A percentile compares a stretch with the other conserved stretches of the same genome.
Evolutionary conservation across 208 protist genomes (phyloP).

Genomic region (Lotmaria passim): DNA sequence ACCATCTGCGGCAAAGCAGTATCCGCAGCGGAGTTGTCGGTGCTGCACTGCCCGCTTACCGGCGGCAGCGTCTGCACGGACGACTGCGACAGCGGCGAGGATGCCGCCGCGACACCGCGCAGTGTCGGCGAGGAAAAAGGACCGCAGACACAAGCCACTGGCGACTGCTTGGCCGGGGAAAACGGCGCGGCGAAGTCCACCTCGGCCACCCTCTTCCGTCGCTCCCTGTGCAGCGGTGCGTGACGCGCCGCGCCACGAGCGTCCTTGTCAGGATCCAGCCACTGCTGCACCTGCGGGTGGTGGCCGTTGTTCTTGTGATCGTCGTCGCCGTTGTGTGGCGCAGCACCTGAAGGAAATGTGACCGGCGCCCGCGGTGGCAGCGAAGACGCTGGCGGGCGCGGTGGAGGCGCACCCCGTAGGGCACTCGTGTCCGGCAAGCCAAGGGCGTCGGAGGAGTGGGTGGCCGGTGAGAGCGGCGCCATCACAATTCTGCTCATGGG

Average conservation of each 20-base stretch:
- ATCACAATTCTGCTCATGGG: background rate
- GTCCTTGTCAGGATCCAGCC: too few relatives aligned
- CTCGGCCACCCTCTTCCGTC: background rate
- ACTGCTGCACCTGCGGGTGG: too few relatives aligned
- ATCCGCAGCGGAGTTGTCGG: background rate
- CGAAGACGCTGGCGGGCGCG: background rate
- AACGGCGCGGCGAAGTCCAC: conserved; percentile 1
- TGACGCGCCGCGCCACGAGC: background rate
- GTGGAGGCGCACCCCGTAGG: background rate
- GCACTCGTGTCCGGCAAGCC: background rate
- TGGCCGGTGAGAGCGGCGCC: background rate
- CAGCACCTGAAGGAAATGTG: too few relatives aligned
- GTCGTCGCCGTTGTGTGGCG: too few relatives aligned
- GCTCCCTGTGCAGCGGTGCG: background rate
- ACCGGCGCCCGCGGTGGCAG: background rate
- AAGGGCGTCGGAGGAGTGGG: background rate
- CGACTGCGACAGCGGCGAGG: conserved; percentile 11
- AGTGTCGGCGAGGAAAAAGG: background rate
- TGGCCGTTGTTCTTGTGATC: too few relatives aligned
- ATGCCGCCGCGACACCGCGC: background rate
- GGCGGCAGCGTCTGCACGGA: conserved; percentile 9
- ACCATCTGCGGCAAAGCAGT: background rate
- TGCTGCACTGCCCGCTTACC: background rate
- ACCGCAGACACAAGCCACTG: too few relatives aligned
- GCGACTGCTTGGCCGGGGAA: background rate